Percentiles rank a stretch among this genome's conserved stretches.
Evolutionary conservation across 1,284 basidiomycete species (phyloP).

Genomic region (Jaminaea rosea): DNA sequence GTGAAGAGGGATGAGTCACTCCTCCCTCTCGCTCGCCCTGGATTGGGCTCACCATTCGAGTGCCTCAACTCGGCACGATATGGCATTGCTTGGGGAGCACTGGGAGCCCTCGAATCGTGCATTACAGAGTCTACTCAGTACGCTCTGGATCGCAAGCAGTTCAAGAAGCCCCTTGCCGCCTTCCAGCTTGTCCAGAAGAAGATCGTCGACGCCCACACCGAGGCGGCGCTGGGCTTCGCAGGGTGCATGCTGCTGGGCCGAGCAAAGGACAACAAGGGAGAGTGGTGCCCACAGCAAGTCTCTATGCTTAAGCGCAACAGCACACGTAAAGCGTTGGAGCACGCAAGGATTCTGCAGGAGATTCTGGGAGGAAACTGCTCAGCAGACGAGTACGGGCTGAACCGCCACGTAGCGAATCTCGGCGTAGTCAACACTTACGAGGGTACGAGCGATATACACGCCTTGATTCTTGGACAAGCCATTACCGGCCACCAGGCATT

Average conservation of each 20-base stretch:
- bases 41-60: slow-evolving; percentile 38
- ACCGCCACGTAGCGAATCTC: slow-evolving; percentile 32
- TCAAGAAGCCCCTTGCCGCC: slow-evolving; percentile 75
- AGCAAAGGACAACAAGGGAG: slow-evolving; percentile 67
- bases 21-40: slow-evolving; percentile 30
- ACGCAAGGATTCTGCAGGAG: slow-evolving; percentile 53
- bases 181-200: slow-evolving; percentile 94
- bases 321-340: slow-evolving; percentile 67
- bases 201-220: slow-evolving; percentile 81
- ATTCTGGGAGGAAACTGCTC: slow-evolving; percentile 56
- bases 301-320: slow-evolving; percentile 93
- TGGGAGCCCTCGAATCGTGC: slow-evolving; percentile 72
- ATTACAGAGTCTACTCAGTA: slow-evolving; percentile 69
- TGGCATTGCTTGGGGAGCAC: slow-evolving; percentile 41
- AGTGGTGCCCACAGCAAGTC: slow-evolving; percentile 71
- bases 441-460: slow-evolving; percentile 47
- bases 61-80: slow-evolving; percentile 39
- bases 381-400: slow-evolving; percentile 30
- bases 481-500: slow-evolving; percentile 81
- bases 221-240: slow-evolving; percentile 70
- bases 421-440: slow-evolving; percentile 42
- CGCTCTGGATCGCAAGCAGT: slow-evolving; percentile 75
- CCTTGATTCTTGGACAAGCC: slow-evolving; percentile 75
- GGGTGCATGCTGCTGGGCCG: slow-evolving; percentile 66
- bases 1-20: slow-evolving; percentile 29